Base-by-base conservation (phyloP, 768 basidiomycete species). In the Boletus fagicola region DNA sequence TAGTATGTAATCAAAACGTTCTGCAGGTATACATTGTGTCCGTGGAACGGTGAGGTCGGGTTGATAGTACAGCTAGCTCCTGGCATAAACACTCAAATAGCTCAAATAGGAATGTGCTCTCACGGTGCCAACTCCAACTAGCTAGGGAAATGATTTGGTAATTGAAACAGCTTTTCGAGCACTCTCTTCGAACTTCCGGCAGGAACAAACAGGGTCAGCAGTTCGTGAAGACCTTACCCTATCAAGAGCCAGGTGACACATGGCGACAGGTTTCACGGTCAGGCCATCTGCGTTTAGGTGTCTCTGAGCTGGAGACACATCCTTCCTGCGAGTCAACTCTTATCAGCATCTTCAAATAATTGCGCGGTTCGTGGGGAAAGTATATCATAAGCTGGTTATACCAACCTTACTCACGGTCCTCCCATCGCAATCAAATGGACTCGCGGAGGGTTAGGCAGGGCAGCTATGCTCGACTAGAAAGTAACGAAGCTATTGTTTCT, bases 401-500 rank as follows among this genome's bases (percentile, higher is more conserved):
- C 15, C 11, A 33, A 49, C 20, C 20, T 16, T 9, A 3, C 31
- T 11, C 5, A 2, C 33, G 33, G 24, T 22, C n/a, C 16, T 18
- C 26, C 24, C 11, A 40, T 35, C 33, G 5, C 35, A 5, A 20
- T 53, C 38, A 52, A 49, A 65, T 65, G 64, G 4, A 6, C 38
- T 47, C 51, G 18, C 51, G 2, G 10, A 43, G 51, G 2, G 20
- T 9, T 20, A 20, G 51, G 22, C 56, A 15, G 11, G 31, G 26
- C 8, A 28, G 28, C 35, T 28, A 47, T 39, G 16, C n/a, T 20
- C 59, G 42, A 9, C 38, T 36, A 22, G 54, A 56, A 20, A 56
- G 18, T 11, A 42, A 52, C 16, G 52, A 65, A 16, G 16, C 47
- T 10, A 36, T 53, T 35, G 65, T 69, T 44, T 67, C 65, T 35